Evolutionary conservation across 1,284 basidiomycete species (phyloP), one percentile per base, ranked within the genome.

Genomic region (Somion occarium): DNA sequence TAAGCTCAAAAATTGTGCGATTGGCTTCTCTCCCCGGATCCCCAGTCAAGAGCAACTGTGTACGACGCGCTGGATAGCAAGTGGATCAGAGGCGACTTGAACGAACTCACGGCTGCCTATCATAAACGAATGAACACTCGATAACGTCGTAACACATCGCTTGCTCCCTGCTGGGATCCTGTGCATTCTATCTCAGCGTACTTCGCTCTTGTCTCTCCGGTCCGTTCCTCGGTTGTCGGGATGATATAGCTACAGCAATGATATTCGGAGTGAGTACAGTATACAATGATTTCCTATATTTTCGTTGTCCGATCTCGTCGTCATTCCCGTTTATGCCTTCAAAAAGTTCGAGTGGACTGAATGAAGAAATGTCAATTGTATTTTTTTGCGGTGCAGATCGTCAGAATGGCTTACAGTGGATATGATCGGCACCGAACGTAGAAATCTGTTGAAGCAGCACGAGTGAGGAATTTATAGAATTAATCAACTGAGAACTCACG

Each of bases 261-360:
- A n/a, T n/a, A n/a, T n/a, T n/a, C n/a, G n/a, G n/a, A n/a, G n/a
- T n/a, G n/a, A n/a, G n/a, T n/a, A n/a, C n/a, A n/a, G n/a, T n/a
- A n/a, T n/a, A n/a, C n/a, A n/a, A n/a, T n/a, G n/a, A n/a, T n/a
- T n/a, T n/a, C n/a, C n/a, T n/a, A n/a, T n/a, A n/a, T n/a, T n/a
- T n/a, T n/a, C n/a, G n/a, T n/a, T n/a, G n/a, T n/a, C n/a, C n/a
- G n/a, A n/a, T 34, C 15, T 34, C 30, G 30, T 15, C 15, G 30
- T 15, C 7, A 34, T 34, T 34, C n/a, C n/a, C 15, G 23, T 19
- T 56, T 75, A 87, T 30, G 80, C 83, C 62, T 88, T 88, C 56
- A 90, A 68, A 64, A 88, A 87, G 60, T 84, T 83, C 22, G 87
- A 85, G 53, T 91, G 88, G 72, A 88, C 88, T 91, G 56, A 11